Evolutionary conservation across 2,329 filamentous ascomycete genomes (phyloP).

Genomic region (Pseudocercospora fijiensis): DNA sequence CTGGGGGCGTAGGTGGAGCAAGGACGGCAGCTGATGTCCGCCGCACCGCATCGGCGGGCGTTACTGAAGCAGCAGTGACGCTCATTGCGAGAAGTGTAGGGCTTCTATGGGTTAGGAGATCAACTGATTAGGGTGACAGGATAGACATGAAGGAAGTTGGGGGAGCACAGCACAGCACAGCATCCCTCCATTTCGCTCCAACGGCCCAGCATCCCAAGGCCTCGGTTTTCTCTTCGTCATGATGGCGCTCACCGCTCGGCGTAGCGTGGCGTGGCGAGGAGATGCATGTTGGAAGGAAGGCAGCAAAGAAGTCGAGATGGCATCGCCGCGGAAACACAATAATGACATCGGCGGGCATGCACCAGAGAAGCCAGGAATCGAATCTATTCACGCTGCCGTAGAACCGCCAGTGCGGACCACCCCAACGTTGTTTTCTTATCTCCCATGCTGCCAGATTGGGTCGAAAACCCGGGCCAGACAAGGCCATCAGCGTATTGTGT

Average conservation of each 20-base stretch:
- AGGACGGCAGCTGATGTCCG: slow-evolving; percentile 25
- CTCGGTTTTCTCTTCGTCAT: slow-evolving; percentile 7
- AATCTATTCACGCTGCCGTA: neutral
- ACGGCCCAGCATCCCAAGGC: neutral
- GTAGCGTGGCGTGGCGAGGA: slow-evolving; percentile 12
- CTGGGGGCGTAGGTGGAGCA: slow-evolving; percentile 39
- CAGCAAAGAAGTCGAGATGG: slow-evolving; percentile 8
- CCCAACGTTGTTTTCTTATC: slow-evolving; percentile 13
- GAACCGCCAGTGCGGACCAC: slow-evolving; percentile 2
- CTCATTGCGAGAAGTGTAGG: neutral
- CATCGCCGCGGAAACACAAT: slow-evolving; percentile 17
- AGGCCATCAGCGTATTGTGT: neutral
- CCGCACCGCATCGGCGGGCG: slow-evolving; percentile 26
- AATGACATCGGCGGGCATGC: slow-evolving; percentile 10
- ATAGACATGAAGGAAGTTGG: slow-evolving; percentile 1
- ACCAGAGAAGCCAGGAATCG: neutral
- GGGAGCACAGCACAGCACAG: slow-evolving; percentile 2
- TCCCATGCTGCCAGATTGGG: slow-evolving; percentile 6
- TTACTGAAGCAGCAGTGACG: neutral
- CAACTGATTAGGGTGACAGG: neutral
- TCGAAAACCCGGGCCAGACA: slow-evolving; percentile 2
- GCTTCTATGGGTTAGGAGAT: neutral
- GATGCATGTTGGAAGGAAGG: slow-evolving; percentile 18
- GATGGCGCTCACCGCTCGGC: slow-evolving; percentile 7
- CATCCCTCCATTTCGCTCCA: neutral